Base-by-base conservation (phyloP, 2,329 filamentous ascomycete genomes). In the Dothistroma septosporum region DNA sequence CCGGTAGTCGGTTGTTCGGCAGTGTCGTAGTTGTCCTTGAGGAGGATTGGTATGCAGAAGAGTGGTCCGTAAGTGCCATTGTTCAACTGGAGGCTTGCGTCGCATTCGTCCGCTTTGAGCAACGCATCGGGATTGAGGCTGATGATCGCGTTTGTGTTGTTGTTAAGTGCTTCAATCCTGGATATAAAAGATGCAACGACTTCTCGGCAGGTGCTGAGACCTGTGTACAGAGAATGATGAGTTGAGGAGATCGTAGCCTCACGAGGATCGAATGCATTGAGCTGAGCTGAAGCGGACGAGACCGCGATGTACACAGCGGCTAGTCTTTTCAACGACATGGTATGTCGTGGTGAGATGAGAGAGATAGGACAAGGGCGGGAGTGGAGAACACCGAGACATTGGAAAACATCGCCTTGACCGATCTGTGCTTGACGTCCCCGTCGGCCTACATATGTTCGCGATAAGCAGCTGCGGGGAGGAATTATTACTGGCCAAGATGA, bases 1-100 rank as follows among this genome's bases (percentile, higher is more conserved):
- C 81, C 85, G 0, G 84, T 87, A 0, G 85, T 88, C 48, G 79
- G 79, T 72, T 85, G 80, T 21, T 79, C 78, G 0, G 71, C 64
- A 0, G 83, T 83, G 58, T 86, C 81, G 68, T 81, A 86, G 68
- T 87, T 88, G 72, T 88, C 86, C 70, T 88, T 88, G 6, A 88
- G 73, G 4, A 88, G 68, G 12, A 87, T 72, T 0, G 86, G 85
- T 19, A 88, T 77, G 68, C 85, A 86, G 70, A 87, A 85, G 1
- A 88, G 75, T 0, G 78, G 69, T 0, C 79, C 81, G 31, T 64
- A 63, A 0, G 79, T 80, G 24, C 76, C 74, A 68, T 85, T 83
- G 2, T 80, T 79, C 2, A 76, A 69, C 2, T 76, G 72, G 8
- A 85, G 71, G 12, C 70, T 68, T 11, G 66, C 62, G 67, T 87